Percentiles rank a stretch among this genome's conserved stretches.
Conservation (phyloP, 2,329 filamentous ascomycete species). For the Hypoxylon sp. region DNA sequence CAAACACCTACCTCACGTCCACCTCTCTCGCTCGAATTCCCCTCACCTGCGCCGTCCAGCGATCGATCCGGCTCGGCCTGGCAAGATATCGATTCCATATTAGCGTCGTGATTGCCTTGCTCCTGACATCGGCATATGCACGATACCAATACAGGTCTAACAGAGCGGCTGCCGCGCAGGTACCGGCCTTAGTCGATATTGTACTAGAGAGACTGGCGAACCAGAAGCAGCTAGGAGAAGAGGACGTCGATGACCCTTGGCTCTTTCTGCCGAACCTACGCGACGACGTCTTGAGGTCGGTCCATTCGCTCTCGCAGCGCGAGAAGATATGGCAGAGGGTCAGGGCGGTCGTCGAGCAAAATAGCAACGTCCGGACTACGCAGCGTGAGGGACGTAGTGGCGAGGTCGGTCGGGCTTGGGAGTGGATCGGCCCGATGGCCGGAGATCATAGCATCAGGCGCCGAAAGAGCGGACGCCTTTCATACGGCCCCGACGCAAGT, state of each 20-base stretch:
- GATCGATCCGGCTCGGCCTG: slow-evolving; percentile 84
- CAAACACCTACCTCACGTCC: slow-evolving; percentile 78
- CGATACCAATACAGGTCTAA: slow-evolving; percentile 74
- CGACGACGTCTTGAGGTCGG: slow-evolving; percentile 88
- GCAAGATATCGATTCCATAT: slow-evolving; percentile 89
- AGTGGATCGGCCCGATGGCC: slow-evolving; percentile 75
- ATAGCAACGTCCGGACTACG: slow-evolving; percentile 87
- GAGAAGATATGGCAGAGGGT: slow-evolving; percentile 90
- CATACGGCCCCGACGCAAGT: slow-evolving; percentile 59
- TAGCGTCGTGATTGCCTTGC: slow-evolving; percentile 72
- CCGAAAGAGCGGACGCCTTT: slow-evolving; percentile 68
- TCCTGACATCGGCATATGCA: slow-evolving; percentile 71
- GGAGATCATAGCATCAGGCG: slow-evolving; percentile 61
- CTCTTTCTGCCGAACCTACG: slow-evolving; percentile 90
- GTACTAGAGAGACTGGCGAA: slow-evolving; percentile 86
- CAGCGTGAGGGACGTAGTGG: slow-evolving; percentile 77
- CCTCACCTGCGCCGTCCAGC: slow-evolving; percentile 83
- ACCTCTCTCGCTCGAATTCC: slow-evolving; percentile 93
- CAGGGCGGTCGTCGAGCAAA: slow-evolving; percentile 87
- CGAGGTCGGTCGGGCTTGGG: slow-evolving; percentile 77
- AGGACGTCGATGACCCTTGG: slow-evolving; percentile 79
- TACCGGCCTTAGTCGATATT: slow-evolving; percentile 87
- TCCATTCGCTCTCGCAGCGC: slow-evolving; percentile 82
- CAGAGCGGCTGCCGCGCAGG: slow-evolving; percentile 76
- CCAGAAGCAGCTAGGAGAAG: slow-evolving; percentile 85